These are phyloP conservation scores for Spathaspora boniae DNA, from an alignment of 805 yeast genomes.

Conservation along the genomic window DNA sequence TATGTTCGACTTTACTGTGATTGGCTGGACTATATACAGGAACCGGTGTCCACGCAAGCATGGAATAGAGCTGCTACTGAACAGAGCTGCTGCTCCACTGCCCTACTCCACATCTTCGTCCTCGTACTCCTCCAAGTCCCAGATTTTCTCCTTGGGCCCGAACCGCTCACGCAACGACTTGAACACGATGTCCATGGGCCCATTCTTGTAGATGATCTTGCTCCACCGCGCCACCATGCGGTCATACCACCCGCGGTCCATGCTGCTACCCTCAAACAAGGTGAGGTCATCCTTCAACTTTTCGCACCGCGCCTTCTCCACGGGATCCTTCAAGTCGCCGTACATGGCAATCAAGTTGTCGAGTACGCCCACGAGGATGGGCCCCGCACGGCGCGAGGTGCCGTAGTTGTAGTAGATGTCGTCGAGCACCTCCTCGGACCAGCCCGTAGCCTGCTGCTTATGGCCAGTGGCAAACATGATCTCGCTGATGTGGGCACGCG, in stretches of 20 bases:
- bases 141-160: constrained; percentile 30
- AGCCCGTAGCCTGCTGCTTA: constrained; percentile 34
- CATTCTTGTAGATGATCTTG: constrained; percentile 36
- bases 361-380: constrained; percentile 28
- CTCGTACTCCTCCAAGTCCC: constrained; percentile 40
- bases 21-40: constrained; percentile 7
- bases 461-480: constrained; percentile 40
- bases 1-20: constrained; percentile 5
- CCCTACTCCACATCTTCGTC: constrained; percentile 32
- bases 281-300: constrained; percentile 21
- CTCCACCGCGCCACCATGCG: constrained; percentile 29
- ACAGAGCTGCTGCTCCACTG: not conserved
- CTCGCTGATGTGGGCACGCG: constrained; percentile 38
- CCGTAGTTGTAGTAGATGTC: constrained; percentile 29
- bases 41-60: constrained; percentile 1
- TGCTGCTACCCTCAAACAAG: constrained; percentile 21
- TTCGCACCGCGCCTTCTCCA: constrained; percentile 25
- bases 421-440: constrained; percentile 42
- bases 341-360: constrained; percentile 33
- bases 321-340: constrained; percentile 18
- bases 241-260: constrained; percentile 29
- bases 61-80: not conserved
- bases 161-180: constrained; percentile 37
- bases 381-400: constrained; percentile 22
- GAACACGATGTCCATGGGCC: constrained; percentile 41